Percentiles rank a stretch among this genome's conserved stretches.
phyloP scores from a whole-genome alignment of 2,329 filamentous ascomycete genomes.

The Tolypocladium album region DNA sequence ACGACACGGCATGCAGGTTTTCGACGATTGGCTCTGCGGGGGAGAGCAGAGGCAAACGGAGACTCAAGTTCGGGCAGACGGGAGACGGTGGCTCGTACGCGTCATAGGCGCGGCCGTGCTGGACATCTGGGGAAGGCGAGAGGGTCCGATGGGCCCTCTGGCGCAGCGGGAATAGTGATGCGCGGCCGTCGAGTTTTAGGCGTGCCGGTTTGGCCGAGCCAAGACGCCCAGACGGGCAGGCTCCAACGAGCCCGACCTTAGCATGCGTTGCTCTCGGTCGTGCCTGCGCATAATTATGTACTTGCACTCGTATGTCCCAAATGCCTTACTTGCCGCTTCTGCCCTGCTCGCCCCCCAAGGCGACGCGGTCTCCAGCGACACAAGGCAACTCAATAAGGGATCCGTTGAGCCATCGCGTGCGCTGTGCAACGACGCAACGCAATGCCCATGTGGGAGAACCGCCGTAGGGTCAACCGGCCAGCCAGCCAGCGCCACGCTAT shows the following conservation, averaged over 20 bases:
- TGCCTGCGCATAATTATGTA: background rate
- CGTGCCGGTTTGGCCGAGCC: slow-evolving; percentile 6
- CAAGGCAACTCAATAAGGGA: background rate
- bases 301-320: too few relatives aligned
- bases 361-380: background rate
- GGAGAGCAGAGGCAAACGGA: too few relatives aligned
- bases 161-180: slow-evolving; percentile 1
- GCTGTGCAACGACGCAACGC: background rate
- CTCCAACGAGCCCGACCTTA: background rate
- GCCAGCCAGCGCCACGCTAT: background rate
- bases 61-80: background rate
- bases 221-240: slow-evolving; percentile 2
- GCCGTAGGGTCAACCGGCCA: background rate
- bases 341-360: background rate
- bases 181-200: background rate
- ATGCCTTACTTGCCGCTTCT: background rate
- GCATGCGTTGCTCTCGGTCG: background rate
- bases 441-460: background rate
- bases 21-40: too few relatives aligned
- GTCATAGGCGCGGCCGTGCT: too few relatives aligned
- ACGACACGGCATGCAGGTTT: background rate
- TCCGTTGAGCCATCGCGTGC: background rate
- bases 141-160: background rate
- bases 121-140: background rate
- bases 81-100: background rate